Conservation (phyloP, 75 land plant species). For the Picea sitchensis region DNA sequence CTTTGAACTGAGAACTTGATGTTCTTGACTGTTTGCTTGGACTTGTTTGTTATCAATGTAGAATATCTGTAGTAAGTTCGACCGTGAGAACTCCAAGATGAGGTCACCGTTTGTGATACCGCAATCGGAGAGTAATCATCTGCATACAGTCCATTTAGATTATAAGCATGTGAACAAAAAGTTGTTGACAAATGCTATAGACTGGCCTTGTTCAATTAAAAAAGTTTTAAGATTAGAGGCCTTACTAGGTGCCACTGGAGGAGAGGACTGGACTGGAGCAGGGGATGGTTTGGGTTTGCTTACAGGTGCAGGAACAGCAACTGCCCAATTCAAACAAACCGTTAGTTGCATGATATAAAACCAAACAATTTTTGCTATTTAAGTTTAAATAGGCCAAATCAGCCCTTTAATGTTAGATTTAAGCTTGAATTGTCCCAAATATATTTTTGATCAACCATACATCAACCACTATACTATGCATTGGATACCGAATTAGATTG, state of each 20-base stretch:
- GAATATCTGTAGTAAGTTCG: conserved; percentile 74
- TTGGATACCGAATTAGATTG: background rate
- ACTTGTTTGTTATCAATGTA: conserved; percentile 56
- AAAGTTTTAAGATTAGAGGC: background rate
- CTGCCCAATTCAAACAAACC: conserved; percentile 13
- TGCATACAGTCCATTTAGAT: background rate
- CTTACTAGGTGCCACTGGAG: conserved; percentile 10
- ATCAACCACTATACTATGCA: too few relatives aligned
- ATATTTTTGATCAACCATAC: background rate
- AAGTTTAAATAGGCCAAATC: background rate
- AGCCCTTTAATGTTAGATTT: background rate
- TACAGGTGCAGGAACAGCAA: conserved; percentile 18
- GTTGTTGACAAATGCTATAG: background rate
- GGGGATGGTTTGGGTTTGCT: conserved; percentile 13
- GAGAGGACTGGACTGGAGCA: conserved; percentile 15
- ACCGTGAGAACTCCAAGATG: conserved; percentile 60
- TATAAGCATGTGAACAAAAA: background rate
- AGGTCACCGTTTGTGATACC: conserved; percentile 45
- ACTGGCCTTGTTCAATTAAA: background rate
- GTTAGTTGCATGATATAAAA: background rate
- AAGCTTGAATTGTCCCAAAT: background rate
- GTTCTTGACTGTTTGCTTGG: conserved; percentile 41
- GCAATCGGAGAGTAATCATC: conserved; percentile 15
- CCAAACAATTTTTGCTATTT: background rate
- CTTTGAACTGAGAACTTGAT: conserved; percentile 44